Percentiles rank a stretch among this genome's conserved stretches.
phyloP scores from a whole-genome alignment of 345 rosid genomes.

The Salix koriyanagi region DNA sequence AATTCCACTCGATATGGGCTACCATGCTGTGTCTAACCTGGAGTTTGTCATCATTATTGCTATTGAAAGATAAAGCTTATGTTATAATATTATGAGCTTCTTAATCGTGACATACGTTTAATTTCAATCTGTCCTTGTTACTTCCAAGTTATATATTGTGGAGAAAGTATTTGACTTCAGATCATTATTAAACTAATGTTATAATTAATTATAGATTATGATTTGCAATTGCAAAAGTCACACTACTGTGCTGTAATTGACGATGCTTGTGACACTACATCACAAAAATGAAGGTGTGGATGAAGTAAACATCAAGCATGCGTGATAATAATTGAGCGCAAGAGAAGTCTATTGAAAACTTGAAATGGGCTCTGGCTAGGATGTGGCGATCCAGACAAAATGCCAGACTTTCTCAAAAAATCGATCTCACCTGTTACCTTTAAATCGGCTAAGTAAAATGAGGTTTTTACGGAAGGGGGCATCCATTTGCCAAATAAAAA shows the following conservation, averaged over 20 bases:
- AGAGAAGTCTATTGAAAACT: not conserved
- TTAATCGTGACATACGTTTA: slow-evolving; percentile 14
- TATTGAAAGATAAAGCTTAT: slow-evolving; percentile 22
- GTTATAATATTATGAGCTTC: slow-evolving; percentile 14
- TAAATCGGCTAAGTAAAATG: too few species aligned
- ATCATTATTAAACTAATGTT: too few species aligned
- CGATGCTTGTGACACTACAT: not conserved
- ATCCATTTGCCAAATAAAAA: not conserved
- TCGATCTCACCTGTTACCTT: too few species aligned
- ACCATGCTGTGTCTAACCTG: slow-evolving; percentile 19
- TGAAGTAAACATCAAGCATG: not conserved
- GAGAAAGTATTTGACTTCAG: not conserved
- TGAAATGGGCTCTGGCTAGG: too few species aligned
- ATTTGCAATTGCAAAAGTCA: not conserved
- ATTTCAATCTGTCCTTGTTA: slow-evolving; percentile 14
- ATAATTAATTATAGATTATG: not conserved
- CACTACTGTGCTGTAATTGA: not conserved
- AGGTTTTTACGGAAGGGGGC: not conserved
- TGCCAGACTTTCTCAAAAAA: not conserved
- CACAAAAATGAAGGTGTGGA: not conserved
- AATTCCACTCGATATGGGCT: slow-evolving; percentile 17
- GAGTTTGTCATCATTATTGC: slow-evolving; percentile 21
- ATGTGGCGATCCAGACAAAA: not conserved
- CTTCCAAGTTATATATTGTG: not conserved
- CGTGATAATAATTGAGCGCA: not conserved